These are phyloP conservation scores for Lachancea meyersii DNA, from an alignment of 805 yeast genomes.

Conservation along the genomic window DNA sequence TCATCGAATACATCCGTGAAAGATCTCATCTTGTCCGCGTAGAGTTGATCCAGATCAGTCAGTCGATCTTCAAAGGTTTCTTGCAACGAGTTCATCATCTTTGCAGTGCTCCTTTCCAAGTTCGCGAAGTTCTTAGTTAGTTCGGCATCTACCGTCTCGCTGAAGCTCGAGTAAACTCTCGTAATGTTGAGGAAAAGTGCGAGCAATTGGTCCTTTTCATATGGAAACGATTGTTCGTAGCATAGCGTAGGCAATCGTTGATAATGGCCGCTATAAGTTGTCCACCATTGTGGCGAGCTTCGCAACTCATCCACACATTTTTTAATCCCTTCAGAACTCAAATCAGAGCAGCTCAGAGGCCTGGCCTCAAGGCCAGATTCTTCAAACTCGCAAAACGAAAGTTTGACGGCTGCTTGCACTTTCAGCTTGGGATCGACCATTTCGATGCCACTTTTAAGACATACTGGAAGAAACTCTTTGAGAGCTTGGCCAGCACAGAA, in stretches of 20 bases:
- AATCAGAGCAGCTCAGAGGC: slow-evolving; percentile 19
- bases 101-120: background rate
- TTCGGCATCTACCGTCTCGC: slow-evolving; percentile 4
- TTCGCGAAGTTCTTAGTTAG: background rate
- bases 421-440: slow-evolving; percentile 30
- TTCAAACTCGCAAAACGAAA: slow-evolving; percentile 51
- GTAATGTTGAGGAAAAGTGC: slow-evolving; percentile 45
- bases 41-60: background rate
- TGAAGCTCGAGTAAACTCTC: slow-evolving; percentile 23
- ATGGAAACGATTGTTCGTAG: slow-evolving; percentile 45
- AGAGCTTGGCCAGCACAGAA: slow-evolving; percentile 40
- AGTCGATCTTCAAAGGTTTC: slow-evolving; percentile 2
- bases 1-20: background rate
- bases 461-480: slow-evolving; percentile 35
- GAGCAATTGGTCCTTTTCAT: slow-evolving; percentile 45
- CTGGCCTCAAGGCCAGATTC: slow-evolving; percentile 37
- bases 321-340: background rate
- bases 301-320: slow-evolving; percentile 40
- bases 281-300: slow-evolving; percentile 58
- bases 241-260: slow-evolving; percentile 49
- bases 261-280: slow-evolving; percentile 62
- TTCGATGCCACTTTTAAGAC: slow-evolving; percentile 39
- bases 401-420: slow-evolving; percentile 39
- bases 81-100: slow-evolving; percentile 3
- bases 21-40: background rate